These are phyloP conservation scores for Tulasnella sp. DNA, from an alignment of 768 basidiomycete genomes.

Conservation along the genomic window DNA sequence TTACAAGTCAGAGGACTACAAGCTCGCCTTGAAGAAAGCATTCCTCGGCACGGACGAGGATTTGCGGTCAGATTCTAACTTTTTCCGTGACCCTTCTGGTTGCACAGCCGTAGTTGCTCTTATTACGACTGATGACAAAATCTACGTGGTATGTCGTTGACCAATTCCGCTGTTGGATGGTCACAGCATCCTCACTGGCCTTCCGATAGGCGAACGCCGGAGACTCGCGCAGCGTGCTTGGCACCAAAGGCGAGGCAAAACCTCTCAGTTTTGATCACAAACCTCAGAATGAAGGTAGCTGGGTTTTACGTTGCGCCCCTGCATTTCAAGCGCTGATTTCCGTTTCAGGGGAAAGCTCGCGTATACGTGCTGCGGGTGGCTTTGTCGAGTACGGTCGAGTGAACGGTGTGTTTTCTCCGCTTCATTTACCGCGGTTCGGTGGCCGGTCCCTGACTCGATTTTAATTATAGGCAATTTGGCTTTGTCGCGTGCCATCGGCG, in stretches of 20 bases:
- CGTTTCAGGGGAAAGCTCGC: slow-evolving; percentile 66
- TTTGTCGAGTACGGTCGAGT: slow-evolving; percentile 96
- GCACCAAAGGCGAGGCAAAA: slow-evolving; percentile 79
- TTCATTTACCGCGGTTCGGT: slow-evolving; percentile 30
- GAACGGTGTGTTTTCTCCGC: slow-evolving; percentile 60
- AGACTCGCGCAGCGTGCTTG: slow-evolving; percentile 88
- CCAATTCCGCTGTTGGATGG: background rate
- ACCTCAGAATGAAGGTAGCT: slow-evolving; percentile 71
- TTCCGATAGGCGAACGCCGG: slow-evolving; percentile 85
- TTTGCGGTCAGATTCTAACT: slow-evolving; percentile 78
- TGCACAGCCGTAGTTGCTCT: slow-evolving; percentile 92
- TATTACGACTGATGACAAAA: slow-evolving; percentile 68
- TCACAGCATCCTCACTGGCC: background rate
- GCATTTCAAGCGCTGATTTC: slow-evolving; percentile 21
- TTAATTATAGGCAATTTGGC: slow-evolving; percentile 83
- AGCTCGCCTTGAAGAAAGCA: slow-evolving; percentile 73
- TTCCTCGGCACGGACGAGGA: slow-evolving; percentile 96
- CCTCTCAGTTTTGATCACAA: slow-evolving; percentile 94
- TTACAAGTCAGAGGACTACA: slow-evolving; percentile 67
- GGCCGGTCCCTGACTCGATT: background rate
- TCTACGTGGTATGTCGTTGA: slow-evolving; percentile 63
- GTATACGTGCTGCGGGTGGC: slow-evolving; percentile 87
- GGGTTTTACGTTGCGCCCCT: slow-evolving; percentile 33
- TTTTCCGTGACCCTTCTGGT: slow-evolving; percentile 87
- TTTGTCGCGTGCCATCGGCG: slow-evolving; percentile 88